Evolutionary conservation across 176 grass and related monocot genomes (phyloP).

Genomic region (Rhipidocladum racemiflorum): DNA sequence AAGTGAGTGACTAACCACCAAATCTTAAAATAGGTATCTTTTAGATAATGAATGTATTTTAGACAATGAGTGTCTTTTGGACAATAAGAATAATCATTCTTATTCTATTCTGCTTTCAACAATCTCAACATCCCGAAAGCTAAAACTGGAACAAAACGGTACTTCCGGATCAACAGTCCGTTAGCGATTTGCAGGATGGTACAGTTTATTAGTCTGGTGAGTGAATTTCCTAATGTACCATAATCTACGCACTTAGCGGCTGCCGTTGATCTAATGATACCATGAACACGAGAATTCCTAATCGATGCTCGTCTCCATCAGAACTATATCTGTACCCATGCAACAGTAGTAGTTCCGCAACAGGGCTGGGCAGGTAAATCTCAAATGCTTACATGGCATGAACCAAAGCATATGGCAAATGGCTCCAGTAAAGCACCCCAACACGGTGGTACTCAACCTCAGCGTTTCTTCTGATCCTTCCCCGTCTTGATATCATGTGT

Average conservation of each 20-base stretch:
- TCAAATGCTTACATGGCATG: not conserved
- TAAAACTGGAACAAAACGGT: not conserved
- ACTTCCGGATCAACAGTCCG: not conserved
- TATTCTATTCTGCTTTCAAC: too few relatives aligned
- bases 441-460: not conserved
- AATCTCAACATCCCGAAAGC: not conserved
- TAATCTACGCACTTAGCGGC: not conserved
- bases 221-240: conserved; percentile 4
- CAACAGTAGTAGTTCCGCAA: not conserved
- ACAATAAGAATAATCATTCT: too few relatives aligned
- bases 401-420: not conserved
- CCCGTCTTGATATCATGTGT: conserved; percentile 58
- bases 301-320: not conserved
- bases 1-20: too few relatives aligned
- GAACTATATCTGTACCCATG: not conserved
- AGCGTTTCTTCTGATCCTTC: conserved; percentile 70
- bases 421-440: not conserved
- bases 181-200: not conserved
- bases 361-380: not conserved
- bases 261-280: not conserved
- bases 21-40: too few relatives aligned
- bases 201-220: not conserved
- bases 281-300: not conserved
- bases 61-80: too few relatives aligned
- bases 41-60: too few relatives aligned